A percentile compares a stretch with the other conserved stretches of the same genome.
Conservation (phyloP, 164 flowering plant species). For the Chimonanthus praecox region DNA sequence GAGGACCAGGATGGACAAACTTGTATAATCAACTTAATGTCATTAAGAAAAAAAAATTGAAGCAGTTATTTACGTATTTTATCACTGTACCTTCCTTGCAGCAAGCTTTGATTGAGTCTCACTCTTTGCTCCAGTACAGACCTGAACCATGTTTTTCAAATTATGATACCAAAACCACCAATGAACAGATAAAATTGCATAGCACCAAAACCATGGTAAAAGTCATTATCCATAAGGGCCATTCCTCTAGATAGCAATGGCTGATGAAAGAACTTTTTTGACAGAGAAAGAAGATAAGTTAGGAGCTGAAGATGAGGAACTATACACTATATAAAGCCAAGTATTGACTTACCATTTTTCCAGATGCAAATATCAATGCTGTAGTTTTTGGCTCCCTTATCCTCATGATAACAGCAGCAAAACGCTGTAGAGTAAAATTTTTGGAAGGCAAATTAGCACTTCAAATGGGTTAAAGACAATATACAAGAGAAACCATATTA, state of each 20-base stretch:
- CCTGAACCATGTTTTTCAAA: constrained; percentile 33
- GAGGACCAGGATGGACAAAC: too few relatives aligned
- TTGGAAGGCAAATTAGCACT: background rate
- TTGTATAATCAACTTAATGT: background rate
- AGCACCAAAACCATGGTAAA: background rate
- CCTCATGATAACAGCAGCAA: constrained; percentile 95
- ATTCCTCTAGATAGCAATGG: background rate
- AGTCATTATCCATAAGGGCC: background rate
- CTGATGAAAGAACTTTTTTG: too few relatives aligned
- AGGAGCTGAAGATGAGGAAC: background rate
- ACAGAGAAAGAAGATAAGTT: too few relatives aligned
- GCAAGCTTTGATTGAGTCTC: constrained; percentile 89
- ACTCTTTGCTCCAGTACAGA: constrained; percentile 99
- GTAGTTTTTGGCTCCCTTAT: constrained; percentile 91
- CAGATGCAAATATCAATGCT: constrained; percentile 87
- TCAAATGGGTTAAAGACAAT: background rate
- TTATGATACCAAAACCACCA: background rate
- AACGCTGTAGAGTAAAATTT: constrained; percentile 51
- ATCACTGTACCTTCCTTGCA: constrained; percentile 65
- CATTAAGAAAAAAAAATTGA: background rate
- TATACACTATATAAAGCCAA: background rate
- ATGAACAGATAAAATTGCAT: background rate
- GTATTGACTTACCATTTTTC: constrained; percentile 67
- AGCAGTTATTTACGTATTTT: background rate
- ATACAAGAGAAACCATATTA: background rate